These are phyloP conservation scores for Panicum virgatum DNA, from an alignment of 202 grass and related monocot species.

Conservation along the genomic window DNA sequence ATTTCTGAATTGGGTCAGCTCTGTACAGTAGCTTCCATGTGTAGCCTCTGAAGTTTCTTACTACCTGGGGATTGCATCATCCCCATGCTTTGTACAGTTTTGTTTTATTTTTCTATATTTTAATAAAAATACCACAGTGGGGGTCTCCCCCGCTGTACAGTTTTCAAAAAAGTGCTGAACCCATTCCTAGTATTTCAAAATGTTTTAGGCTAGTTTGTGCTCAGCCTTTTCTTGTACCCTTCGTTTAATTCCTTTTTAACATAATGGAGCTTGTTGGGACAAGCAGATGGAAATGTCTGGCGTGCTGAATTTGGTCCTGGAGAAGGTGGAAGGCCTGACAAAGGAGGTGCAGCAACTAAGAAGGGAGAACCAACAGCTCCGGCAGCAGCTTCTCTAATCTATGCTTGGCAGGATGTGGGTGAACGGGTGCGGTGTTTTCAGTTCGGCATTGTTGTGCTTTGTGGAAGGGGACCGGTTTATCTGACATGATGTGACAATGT, in stretches of 20 bases:
- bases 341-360: slow-evolving; percentile 88
- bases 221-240: background rate
- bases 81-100: too few relatives aligned
- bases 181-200: background rate
- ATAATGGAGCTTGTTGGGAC: background rate
- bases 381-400: slow-evolving; percentile 59
- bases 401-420: background rate
- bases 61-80: too few relatives aligned
- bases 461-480: background rate
- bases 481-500: too few relatives aligned
- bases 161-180: too few relatives aligned
- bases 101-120: too few relatives aligned
- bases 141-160: too few relatives aligned
- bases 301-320: slow-evolving; percentile 61
- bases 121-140: too few relatives aligned
- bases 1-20: too few relatives aligned
- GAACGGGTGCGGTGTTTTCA: background rate
- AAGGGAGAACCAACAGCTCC: slow-evolving; percentile 89
- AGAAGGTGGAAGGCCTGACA: slow-evolving; percentile 78
- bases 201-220: slow-evolving; percentile 12
- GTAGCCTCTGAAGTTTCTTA: too few relatives aligned
- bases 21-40: too few relatives aligned
- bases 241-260: slow-evolving; percentile 10
- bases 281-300: slow-evolving; percentile 70
- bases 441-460: slow-evolving; percentile 15